Evolutionary conservation across 305 asterid genomes (phyloP).

Genomic region (Fraxinus velutina): DNA sequence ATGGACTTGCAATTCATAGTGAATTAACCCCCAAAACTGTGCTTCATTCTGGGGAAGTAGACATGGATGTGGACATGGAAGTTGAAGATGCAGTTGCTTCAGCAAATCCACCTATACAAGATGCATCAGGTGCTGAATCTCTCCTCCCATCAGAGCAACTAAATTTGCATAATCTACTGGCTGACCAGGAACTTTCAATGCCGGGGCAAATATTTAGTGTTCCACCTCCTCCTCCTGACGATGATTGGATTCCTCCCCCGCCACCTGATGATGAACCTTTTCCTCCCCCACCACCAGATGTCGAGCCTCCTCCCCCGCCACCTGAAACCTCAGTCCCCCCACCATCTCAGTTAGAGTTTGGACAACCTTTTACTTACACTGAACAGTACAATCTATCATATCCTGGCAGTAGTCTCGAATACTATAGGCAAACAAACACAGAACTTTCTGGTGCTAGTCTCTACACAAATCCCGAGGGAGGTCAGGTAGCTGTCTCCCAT

Average conservation of each 20-base stretch:
- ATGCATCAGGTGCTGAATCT: slow-evolving; percentile 34
- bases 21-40: slow-evolving; percentile 32
- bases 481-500: slow-evolving; percentile 51
- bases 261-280: slow-evolving; percentile 74
- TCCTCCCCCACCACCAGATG: slow-evolving; percentile 34
- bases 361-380: slow-evolving; percentile 51
- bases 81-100: slow-evolving; percentile 68
- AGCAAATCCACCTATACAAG: slow-evolving; percentile 29
- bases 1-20: slow-evolving; percentile 29
- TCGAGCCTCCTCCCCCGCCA: slow-evolving; percentile 25
- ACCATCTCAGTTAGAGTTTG: slow-evolving; percentile 41
- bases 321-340: slow-evolving; percentile 54
- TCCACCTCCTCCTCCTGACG: slow-evolving; percentile 79
- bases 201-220: slow-evolving; percentile 23
- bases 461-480: slow-evolving; percentile 50
- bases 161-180: slow-evolving; percentile 24
- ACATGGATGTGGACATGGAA: slow-evolving; percentile 99
- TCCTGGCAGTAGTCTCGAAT: slow-evolving; percentile 51
- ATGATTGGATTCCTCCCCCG: slow-evolving; percentile 84
- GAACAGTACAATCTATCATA: slow-evolving; percentile 53
- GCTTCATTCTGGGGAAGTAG: slow-evolving; percentile 53
- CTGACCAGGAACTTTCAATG: slow-evolving; percentile 28
- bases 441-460: slow-evolving; percentile 41
- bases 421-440: slow-evolving; percentile 57
- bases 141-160: slow-evolving; percentile 32